Evolutionary conservation across 2,329 filamentous ascomycete species (phyloP).

Genomic region (Stagonosporopsis chrysanthemi): DNA sequence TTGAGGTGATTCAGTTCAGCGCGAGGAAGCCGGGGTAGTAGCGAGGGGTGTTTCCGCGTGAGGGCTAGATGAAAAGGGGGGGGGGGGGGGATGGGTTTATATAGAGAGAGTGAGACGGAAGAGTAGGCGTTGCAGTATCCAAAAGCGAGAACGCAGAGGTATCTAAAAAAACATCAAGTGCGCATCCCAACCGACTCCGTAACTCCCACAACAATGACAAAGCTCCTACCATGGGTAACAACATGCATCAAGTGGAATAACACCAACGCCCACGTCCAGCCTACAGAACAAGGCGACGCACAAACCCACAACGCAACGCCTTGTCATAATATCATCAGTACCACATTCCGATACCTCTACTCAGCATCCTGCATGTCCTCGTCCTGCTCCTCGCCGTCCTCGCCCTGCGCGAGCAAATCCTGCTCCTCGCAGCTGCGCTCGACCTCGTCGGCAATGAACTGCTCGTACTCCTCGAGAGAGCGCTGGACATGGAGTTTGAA

Average conservation of each 20-base stretch:
- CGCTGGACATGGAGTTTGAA: slow-evolving; percentile 98
- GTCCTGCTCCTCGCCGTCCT: slow-evolving; percentile 41
- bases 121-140: neutral
- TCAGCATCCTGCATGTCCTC: slow-evolving; percentile 23
- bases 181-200: neutral
- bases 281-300: neutral
- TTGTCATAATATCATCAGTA: neutral
- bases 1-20: slow-evolving; percentile 30
- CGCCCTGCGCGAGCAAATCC: slow-evolving; percentile 44
- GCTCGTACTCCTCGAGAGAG: slow-evolving; percentile 90
- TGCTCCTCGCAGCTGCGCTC: slow-evolving; percentile 67
- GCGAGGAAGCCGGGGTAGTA: slow-evolving; percentile 12
- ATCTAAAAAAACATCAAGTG: slow-evolving; percentile 13
- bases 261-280: neutral
- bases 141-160: slow-evolving; percentile 13
- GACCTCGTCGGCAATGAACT: slow-evolving; percentile 92
- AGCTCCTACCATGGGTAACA: slow-evolving; percentile 8
- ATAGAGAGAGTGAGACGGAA: neutral
- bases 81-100: neutral
- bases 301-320: slow-evolving; percentile 1
- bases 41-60: too few relatives aligned
- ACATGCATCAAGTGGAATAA: neutral
- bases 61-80: too few relatives aligned
- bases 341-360: slow-evolving; percentile 1
- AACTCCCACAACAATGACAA: neutral